Evolutionary conservation across 345 rosid genomes (phyloP).

Genomic region (Chamaenerion angustifolium): DNA sequence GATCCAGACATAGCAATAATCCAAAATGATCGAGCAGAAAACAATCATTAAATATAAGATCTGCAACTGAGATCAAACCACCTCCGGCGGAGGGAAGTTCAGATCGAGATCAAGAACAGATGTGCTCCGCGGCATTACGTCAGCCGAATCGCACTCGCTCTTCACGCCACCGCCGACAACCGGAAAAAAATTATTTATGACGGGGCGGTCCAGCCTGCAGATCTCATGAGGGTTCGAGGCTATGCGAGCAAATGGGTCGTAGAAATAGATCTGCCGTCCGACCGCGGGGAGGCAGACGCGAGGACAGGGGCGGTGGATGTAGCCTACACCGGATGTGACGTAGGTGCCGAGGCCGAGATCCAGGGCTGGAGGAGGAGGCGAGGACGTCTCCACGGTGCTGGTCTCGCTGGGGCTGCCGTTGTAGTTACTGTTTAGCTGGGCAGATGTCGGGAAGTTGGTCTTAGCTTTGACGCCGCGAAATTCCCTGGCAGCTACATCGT

Average conservation of each 20-base stretch:
- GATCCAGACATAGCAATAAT: background rate
- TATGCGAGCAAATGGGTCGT: slow-evolving; percentile 15
- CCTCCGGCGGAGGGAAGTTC: slow-evolving; percentile 22
- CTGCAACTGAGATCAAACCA: slow-evolving; percentile 4
- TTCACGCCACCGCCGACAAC: background rate
- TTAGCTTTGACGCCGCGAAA: slow-evolving; percentile 2
- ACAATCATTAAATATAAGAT: background rate
- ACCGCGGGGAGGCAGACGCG: background rate
- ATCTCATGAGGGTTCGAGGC: background rate
- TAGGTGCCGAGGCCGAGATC: slow-evolving; percentile 10
- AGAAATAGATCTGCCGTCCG: slow-evolving; percentile 9
- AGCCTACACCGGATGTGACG: slow-evolving; percentile 1
- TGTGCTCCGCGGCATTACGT: background rate
- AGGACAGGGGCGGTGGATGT: slow-evolving; percentile 4
- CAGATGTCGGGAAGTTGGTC: background rate
- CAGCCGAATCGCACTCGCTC: slow-evolving; percentile 13
- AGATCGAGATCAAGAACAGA: slow-evolving; percentile 18
- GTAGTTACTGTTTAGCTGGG: background rate
- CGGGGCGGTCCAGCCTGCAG: slow-evolving; percentile 6
- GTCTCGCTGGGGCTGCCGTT: background rate
- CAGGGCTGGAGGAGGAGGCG: slow-evolving; percentile 8
- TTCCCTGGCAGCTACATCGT: background rate
- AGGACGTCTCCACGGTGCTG: background rate
- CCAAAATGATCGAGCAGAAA: background rate
- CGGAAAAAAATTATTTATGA: slow-evolving; percentile 1